phyloP scores from a whole-genome alignment of 2,329 filamentous ascomycete genomes.

The Verticillium isaacii region DNA sequence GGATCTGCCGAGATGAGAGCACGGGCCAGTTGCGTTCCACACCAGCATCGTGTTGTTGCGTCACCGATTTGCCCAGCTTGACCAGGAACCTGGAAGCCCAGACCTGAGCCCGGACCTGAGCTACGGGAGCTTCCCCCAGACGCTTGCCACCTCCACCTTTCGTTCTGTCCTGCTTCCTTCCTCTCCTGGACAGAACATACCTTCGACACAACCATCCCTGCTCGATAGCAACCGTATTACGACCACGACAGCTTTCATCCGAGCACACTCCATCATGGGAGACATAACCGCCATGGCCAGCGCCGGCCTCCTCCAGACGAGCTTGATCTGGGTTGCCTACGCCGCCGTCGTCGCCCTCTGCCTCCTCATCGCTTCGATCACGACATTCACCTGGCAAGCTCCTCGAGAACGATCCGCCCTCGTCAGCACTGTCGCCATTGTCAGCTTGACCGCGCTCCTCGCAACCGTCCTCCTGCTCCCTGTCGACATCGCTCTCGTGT shows the following conservation, averaged over 20 bases:
- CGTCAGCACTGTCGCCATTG: slow-evolving; percentile 78
- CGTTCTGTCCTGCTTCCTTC: neutral
- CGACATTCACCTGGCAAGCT: slow-evolving; percentile 87
- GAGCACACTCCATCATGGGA: slow-evolving; percentile 1
- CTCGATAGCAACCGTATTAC: neutral
- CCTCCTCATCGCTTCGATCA: slow-evolving; percentile 72
- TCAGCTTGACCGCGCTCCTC: slow-evolving; percentile 81
- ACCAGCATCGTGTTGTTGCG: neutral
- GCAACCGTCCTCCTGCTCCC: slow-evolving; percentile 90
- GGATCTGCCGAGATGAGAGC: neutral
- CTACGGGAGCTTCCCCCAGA: neutral
- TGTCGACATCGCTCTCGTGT: slow-evolving; percentile 92
- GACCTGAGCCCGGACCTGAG: neutral
- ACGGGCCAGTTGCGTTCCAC: neutral
- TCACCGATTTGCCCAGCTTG: neutral
- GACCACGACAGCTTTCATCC: neutral
- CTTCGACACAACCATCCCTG: neutral
- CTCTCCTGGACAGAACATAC: neutral
- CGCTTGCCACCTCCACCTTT: neutral
- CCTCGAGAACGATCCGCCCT: slow-evolving; percentile 78
- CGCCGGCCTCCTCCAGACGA: slow-evolving; percentile 70
- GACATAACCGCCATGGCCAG: slow-evolving; percentile 27
- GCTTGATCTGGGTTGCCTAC: slow-evolving; percentile 93
- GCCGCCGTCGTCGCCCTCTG: slow-evolving; percentile 74
- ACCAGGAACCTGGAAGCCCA: neutral